Evolutionary conservation across 768 basidiomycete genomes (phyloP).

Genomic region (Tricholoma flavovirens): DNA sequence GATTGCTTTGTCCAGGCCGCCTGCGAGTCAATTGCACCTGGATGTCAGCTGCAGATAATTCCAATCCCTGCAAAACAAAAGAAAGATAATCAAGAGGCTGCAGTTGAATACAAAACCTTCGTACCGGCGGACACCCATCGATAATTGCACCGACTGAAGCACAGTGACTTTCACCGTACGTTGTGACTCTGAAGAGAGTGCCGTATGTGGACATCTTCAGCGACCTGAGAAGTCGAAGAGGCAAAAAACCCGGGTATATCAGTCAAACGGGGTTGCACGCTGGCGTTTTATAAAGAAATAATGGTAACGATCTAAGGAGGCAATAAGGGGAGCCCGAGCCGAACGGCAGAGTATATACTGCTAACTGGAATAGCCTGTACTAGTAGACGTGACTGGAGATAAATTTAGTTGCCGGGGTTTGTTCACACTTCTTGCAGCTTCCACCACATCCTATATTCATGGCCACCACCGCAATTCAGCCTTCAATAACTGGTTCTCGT

Average conservation of each 20-base stretch:
- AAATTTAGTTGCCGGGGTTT: not conserved
- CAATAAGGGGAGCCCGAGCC: too few species aligned
- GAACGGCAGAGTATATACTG: too few species aligned
- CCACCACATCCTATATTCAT: slow-evolving; percentile 18
- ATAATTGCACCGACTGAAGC: slow-evolving; percentile 95
- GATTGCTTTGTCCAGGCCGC: slow-evolving; percentile 91
- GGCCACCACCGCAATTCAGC: slow-evolving; percentile 26
- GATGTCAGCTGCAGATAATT: slow-evolving; percentile 74
- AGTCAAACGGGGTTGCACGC: not conserved
- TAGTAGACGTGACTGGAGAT: not conserved
- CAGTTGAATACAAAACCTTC: slow-evolving; percentile 19
- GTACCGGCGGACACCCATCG: slow-evolving; percentile 93
- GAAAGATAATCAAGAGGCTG: slow-evolving; percentile 7
- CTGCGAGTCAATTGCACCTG: slow-evolving; percentile 88
- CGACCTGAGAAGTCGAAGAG: not conserved
- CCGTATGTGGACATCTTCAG: slow-evolving; percentile 90
- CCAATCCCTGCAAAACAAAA: slow-evolving; percentile 67
- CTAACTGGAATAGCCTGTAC: too few species aligned
- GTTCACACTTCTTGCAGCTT: not conserved
- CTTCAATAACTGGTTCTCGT: slow-evolving; percentile 42
- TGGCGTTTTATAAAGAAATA: not conserved
- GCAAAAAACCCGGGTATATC: not conserved
- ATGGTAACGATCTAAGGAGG: not conserved
- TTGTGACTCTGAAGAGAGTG: slow-evolving; percentile 86
- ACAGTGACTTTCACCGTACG: slow-evolving; percentile 97